Conservation (phyloP, 805 yeast genomes). For the Cyberlindnera mrakii region DNA sequence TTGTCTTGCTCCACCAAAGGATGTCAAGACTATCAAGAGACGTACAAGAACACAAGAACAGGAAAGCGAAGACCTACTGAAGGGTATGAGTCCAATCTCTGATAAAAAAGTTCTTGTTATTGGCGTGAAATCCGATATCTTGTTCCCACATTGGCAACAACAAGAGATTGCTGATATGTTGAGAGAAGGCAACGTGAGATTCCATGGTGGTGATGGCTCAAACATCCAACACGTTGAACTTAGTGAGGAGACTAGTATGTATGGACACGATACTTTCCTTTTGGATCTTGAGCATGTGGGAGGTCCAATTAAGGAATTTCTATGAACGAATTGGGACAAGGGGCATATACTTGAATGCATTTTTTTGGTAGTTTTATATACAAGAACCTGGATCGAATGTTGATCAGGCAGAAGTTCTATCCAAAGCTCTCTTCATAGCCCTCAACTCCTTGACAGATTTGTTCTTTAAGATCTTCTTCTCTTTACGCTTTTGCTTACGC, state of each 20-base stretch:
- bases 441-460: conserved; percentile 22
- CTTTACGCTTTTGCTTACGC: conserved; percentile 41
- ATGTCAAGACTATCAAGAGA: conserved; percentile 49
- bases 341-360: not conserved
- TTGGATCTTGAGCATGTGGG: conserved; percentile 78
- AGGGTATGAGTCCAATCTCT: conserved; percentile 60
- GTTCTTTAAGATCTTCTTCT: conserved; percentile 33
- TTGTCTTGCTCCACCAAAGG: conserved; percentile 37
- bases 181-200: conserved; percentile 24
- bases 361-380: not conserved
- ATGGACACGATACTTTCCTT: conserved; percentile 89
- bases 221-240: conserved; percentile 64
- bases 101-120: conserved; percentile 66
- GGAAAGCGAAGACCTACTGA: conserved; percentile 50
- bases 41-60: conserved; percentile 46
- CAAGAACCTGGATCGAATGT: not conserved
- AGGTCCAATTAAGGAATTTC: conserved; percentile 60
- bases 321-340: conserved; percentile 21
- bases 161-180: conserved; percentile 67
- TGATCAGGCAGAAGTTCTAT: conserved; percentile 1
- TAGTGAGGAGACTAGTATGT: conserved; percentile 69
- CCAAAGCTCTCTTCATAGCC: conserved; percentile 20
- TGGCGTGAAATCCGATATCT: conserved; percentile 89
- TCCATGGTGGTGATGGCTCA: conserved; percentile 29
- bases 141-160: conserved; percentile 95